Evolutionary conservation across 768 basidiomycete genomes (phyloP).

Genomic region (Termitomyces sp.): DNA sequence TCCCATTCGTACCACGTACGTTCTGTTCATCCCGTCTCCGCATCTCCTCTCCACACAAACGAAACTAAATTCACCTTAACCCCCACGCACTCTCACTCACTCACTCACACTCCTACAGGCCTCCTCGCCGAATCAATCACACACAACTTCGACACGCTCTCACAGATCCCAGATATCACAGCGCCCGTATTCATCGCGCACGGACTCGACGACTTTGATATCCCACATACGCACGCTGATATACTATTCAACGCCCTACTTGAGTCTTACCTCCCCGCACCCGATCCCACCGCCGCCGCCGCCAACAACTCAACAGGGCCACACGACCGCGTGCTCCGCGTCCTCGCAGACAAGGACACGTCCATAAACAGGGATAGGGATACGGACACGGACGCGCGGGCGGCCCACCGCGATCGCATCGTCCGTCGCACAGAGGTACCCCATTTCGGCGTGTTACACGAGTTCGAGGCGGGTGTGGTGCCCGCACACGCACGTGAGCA

Average conservation of each 20-base stretch:
- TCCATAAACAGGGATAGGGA: too few species aligned
- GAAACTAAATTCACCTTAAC: too few species aligned
- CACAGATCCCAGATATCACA: slow-evolving; percentile 53
- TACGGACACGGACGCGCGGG: too few species aligned
- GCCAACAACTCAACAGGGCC: slow-evolving; percentile 24
- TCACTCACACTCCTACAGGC: slow-evolving; percentile 26
- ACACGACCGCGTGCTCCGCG: neutral
- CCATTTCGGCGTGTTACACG: slow-evolving; percentile 44
- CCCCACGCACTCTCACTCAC: too few species aligned
- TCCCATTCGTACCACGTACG: slow-evolving; percentile 63
- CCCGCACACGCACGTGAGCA: too few species aligned
- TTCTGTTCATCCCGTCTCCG: slow-evolving; percentile 9
- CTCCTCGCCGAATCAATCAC: slow-evolving; percentile 48
- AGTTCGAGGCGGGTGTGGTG: slow-evolving; percentile 24
- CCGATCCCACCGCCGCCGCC: slow-evolving; percentile 18
- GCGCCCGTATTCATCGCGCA: slow-evolving; percentile 71
- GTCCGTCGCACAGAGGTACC: slow-evolving; percentile 41
- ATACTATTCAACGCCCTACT: slow-evolving; percentile 65
- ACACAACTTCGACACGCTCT: slow-evolving; percentile 60
- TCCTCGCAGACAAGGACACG: too few species aligned
- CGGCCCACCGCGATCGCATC: slow-evolving; percentile 30
- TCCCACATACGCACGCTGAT: slow-evolving; percentile 64
- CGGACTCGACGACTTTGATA: slow-evolving; percentile 69
- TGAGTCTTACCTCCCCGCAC: slow-evolving; percentile 47
- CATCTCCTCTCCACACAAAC: too few species aligned